phyloP scores from a whole-genome alignment of 83 land plant species.

The Picea abies region DNA sequence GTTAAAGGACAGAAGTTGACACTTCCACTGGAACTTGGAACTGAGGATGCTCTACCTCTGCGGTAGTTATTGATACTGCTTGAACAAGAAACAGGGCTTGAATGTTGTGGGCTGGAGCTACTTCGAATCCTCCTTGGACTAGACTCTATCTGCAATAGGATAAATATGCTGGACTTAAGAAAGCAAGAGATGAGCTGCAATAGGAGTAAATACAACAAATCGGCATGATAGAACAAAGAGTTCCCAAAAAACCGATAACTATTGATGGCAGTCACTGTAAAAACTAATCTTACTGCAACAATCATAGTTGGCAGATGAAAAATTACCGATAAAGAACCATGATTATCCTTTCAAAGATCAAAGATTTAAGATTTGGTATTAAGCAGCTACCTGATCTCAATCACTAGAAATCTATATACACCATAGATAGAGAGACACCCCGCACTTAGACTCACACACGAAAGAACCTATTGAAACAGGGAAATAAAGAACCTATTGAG shows the following conservation, averaged over 20 bases:
- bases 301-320: neutral
- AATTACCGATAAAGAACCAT: neutral
- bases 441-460: neutral
- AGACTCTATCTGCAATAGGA: neutral
- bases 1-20: slow-evolving; percentile 1
- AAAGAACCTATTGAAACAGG: neutral
- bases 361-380: neutral
- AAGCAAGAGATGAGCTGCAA: neutral
- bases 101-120: slow-evolving; percentile 5
- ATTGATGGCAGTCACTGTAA: neutral
- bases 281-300: neutral
- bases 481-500: neutral
- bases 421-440: neutral
- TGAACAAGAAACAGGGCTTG: slow-evolving; percentile 10
- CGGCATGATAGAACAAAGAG: neutral
- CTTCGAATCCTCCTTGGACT: slow-evolving; percentile 14
- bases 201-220: neutral
- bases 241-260: neutral
- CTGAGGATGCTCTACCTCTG: slow-evolving; percentile 13
- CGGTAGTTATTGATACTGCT: slow-evolving; percentile 2
- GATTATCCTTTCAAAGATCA: neutral
- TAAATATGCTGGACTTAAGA: neutral
- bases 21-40: slow-evolving; percentile 5
- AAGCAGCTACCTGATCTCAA: slow-evolving; percentile 1
- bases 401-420: neutral